Base-by-base conservation (phyloP, 129 eudicot genomes). In the Erigeron canadensis region DNA sequence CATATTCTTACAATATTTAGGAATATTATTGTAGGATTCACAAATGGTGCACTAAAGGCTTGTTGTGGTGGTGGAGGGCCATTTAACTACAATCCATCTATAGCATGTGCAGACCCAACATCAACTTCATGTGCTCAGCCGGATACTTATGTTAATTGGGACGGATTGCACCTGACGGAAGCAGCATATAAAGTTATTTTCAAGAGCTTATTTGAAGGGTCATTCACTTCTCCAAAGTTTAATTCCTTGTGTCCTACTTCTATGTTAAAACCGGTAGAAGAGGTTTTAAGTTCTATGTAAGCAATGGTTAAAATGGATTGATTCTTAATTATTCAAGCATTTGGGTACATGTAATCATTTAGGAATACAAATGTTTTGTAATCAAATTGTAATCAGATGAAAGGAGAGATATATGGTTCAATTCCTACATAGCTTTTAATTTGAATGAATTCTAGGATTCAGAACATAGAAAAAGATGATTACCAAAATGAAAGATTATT, bases 51-150 rank as follows among this genome's bases (percentile, higher is more conserved):
- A 53, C 51, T 86, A 6, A 68, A 43, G 47, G 86, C 91, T 48
- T 89, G 96, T 50, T 89, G 96, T 41, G 96, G 96, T 38, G 89
- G 72, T 56, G 80, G 72, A 16, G 96, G 91, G 1, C 77, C 73
- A 0, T 89, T 74, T 75, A 80, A 86, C 56, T 75, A 55, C 71
- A 86, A 89, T 65, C 0, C 64, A 5, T 60, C 72, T 0, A 40
- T 62, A 46, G 28, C 16, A 34, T 88, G 96, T 65, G 96, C 79
- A 5, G 28, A 17, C 1, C 63, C 73, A 7, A 11, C 51, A 21
- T 65, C 89, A 6, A 79, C 62, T 16, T n/a, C 43, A 55, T 86
- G 96, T 37, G 78, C n/a, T 21, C 63, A 86, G 17, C 96, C 96
- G 0, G 62, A 81, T 22, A 56, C 41, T 12, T 79, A 73, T 50